phyloP scores from a whole-genome alignment of 805 yeast species.

The Candida rishiriensis region DNA sequence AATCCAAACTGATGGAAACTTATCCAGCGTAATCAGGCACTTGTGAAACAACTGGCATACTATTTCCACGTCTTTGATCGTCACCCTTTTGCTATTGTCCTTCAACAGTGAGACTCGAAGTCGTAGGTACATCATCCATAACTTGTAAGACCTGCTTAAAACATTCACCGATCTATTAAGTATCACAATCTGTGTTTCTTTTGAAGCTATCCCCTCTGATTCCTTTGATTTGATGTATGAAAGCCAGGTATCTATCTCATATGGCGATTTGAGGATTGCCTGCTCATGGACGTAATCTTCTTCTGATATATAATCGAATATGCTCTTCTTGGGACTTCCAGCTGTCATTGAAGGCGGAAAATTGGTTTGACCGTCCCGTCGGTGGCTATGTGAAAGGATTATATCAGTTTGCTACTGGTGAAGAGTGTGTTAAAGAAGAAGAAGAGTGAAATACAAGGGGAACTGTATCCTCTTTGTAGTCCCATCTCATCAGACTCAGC shows the following conservation, averaged over 20 bases:
- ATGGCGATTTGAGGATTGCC: conserved; percentile 31
- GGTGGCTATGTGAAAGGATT: neutral
- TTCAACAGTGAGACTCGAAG: conserved; percentile 27
- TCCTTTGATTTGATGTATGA: conserved; percentile 37
- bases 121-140: conserved; percentile 52
- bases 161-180: conserved; percentile 46
- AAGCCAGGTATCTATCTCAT: conserved; percentile 39
- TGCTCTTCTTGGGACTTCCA: neutral
- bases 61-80: conserved; percentile 3
- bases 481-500: too few species aligned
- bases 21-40: conserved; percentile 38
- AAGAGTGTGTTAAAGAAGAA: neutral
- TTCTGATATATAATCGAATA: conserved; percentile 11
- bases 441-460: too few species aligned
- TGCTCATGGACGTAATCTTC: conserved; percentile 35
- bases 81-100: neutral
- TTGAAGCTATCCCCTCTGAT: conserved; percentile 1
- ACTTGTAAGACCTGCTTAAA: conserved; percentile 42
- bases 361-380: conserved; percentile 4
- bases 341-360: neutral
- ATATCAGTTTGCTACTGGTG: neutral
- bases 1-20: conserved; percentile 49
- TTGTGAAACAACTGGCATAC: conserved; percentile 37
- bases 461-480: too few species aligned
- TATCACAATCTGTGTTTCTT: conserved; percentile 40